Base-by-base conservation (phyloP, 148 eudicot genomes). In the Chenopodium berlandieri region DNA sequence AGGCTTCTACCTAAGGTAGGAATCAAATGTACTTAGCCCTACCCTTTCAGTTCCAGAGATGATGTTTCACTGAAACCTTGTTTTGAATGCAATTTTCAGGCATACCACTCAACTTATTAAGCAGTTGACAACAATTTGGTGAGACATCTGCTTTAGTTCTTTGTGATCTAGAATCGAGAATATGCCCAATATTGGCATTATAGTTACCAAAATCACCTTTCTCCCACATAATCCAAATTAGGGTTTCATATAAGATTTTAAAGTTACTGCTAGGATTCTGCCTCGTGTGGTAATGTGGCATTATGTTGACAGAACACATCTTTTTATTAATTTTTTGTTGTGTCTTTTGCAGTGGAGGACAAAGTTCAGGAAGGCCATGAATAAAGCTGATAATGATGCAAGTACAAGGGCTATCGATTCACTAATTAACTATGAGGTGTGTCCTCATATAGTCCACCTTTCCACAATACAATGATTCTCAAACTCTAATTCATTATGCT, bases 341-440 rank as follows among this genome's bases (percentile, higher is more conserved):
- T 82, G 19, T 62, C 11, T 58, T 84, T 69, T 85, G 75, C 84
- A 95, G 98, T 95, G 98, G 98, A 91, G 98, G 84, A 95, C 98
- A 46, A 93, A 92, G 89, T 93, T 95, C 74, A 90, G 98, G 85
- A 93, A 95, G 91, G 90, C 87, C 75, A 95, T 95, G 98, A 95
- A 95, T 86, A 93, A 95, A 89, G 97, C 98, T 86, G 98, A 95
- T 70, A 95, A 95, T 86, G 97, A 92, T 87, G 97, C 98, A 68
- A 93, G 90, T 85, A 91, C 97, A n/a, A 90, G 97, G 86, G 98
- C 94, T 73, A 82, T 95, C 77, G 98, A 95, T 86, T 95, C 98
- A 47, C 93, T 95, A 60, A 93, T 95, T 68, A 95, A 95, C 84
- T 95, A 93, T 84, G 98, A 95, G 96, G 98, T 93, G 78, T 46